A percentile compares a stretch with the other conserved stretches of the same genome.
phyloP scores from a whole-genome alignment of 345 rosid species.

The Hirschfeldia incana region DNA sequence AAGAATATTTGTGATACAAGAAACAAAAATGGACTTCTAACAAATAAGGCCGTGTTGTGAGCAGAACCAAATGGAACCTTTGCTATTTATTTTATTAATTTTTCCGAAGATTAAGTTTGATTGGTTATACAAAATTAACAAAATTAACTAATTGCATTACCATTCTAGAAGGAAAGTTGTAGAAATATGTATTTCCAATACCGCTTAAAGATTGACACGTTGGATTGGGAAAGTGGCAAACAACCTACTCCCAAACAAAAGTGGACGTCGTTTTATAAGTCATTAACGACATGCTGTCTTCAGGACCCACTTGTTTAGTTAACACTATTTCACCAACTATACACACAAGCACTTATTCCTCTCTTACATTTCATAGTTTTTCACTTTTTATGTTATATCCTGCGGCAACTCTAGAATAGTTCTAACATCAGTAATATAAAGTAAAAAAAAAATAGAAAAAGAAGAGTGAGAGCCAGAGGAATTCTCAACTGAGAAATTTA shows the following conservation, averaged over 20 bases:
- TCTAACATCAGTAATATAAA: background rate
- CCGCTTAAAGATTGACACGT: conserved; percentile 3
- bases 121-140: background rate
- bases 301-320: conserved; percentile 29
- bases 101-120: background rate
- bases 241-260: conserved; percentile 26
- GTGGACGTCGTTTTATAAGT: conserved; percentile 32
- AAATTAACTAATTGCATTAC: background rate
- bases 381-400: background rate
- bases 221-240: conserved; percentile 21
- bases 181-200: background rate
- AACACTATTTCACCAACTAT: conserved; percentile 30
- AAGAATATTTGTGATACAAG: background rate
- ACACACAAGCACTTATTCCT: background rate
- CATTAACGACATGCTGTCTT: conserved; percentile 38
- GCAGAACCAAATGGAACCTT: background rate
- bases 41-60: background rate
- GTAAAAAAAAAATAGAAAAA: background rate
- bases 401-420: background rate
- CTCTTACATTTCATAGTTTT: background rate
- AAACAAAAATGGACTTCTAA: background rate
- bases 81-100: background rate
- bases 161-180: conserved; percentile 25
- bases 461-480: background rate
- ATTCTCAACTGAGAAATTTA: background rate